Conservation (phyloP, 495 filamentous ascomycete species). For the Hyaloscypha hepaticicola region DNA sequence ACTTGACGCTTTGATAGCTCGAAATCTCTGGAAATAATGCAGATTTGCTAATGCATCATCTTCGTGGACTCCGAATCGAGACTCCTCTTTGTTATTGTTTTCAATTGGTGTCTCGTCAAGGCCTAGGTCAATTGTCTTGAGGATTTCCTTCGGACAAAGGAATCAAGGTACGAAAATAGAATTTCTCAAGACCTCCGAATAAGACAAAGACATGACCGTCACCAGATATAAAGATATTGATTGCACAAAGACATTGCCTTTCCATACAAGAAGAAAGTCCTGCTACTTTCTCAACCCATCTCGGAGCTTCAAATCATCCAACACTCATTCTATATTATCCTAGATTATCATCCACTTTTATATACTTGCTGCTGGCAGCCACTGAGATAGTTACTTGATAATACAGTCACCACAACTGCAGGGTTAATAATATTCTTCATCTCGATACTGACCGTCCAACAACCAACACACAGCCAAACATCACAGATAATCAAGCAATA, state of each 20-base stretch:
- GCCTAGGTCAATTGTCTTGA: background rate
- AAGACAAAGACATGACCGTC: slow-evolving; percentile 9
- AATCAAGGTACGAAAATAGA: slow-evolving; percentile 11
- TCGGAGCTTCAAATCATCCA: background rate
- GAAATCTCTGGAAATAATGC: too few species aligned
- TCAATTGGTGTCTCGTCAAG: background rate
- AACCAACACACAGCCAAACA: background rate
- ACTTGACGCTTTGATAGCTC: too few species aligned
- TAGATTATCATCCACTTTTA: background rate
- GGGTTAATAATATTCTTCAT: background rate
- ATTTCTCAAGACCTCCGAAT: background rate
- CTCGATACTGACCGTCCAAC: background rate
- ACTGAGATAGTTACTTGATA: background rate
- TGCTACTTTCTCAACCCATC: background rate
- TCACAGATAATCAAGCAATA: background rate
- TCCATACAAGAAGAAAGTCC: slow-evolving; percentile 4
- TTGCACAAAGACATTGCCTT: slow-evolving; percentile 7
- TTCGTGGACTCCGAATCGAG: background rate
- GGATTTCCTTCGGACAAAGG: slow-evolving; percentile 1
- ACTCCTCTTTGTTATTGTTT: background rate
- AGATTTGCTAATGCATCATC: too few species aligned
- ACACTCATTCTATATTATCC: slow-evolving; percentile 4
- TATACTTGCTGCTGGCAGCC: slow-evolving; percentile 14
- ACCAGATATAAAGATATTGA: background rate
- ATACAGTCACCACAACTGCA: background rate